Evolutionary conservation across 2,329 filamentous ascomycete genomes (phyloP).

Genomic region (Achaetomium macrosporum): DNA sequence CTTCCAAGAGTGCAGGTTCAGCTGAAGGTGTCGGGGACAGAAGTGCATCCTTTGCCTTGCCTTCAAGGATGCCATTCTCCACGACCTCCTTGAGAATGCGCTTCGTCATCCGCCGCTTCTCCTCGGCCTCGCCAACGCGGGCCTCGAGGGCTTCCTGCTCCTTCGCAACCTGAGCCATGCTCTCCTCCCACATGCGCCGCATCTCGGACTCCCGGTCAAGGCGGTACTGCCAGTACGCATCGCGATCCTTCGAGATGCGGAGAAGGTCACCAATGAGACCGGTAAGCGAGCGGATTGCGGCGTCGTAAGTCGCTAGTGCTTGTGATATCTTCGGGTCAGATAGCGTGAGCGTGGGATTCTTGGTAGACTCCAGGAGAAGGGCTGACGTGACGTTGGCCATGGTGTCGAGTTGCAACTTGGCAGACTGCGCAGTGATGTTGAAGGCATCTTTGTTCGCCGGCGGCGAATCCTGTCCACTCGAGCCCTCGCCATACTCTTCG

Average conservation of each 20-base stretch:
- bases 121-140: constrained; percentile 80
- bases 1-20: constrained; percentile 33
- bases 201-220: constrained; percentile 88
- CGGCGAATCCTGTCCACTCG: constrained; percentile 67
- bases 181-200: constrained; percentile 96
- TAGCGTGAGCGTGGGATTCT: constrained; percentile 65
- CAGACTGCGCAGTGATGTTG: constrained; percentile 94
- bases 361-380: constrained; percentile 63
- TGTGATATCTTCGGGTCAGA: constrained; percentile 70
- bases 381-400: constrained; percentile 81
- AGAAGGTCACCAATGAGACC: constrained; percentile 78
- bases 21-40: constrained; percentile 28
- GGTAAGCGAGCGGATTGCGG: constrained; percentile 81
- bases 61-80: constrained; percentile 44
- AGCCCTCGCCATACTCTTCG: constrained; percentile 75
- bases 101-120: constrained; percentile 85
- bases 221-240: constrained; percentile 94
- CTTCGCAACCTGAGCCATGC: constrained; percentile 91
- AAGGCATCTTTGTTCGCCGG: constrained; percentile 85
- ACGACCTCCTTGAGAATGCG: constrained; percentile 81
- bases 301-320: constrained; percentile 80
- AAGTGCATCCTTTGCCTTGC: constrained; percentile 31
- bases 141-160: constrained; percentile 91
- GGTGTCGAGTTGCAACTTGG: constrained; percentile 85
- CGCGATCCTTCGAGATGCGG: constrained; percentile 87